Evolutionary conservation across 2,329 filamentous ascomycete species (phyloP).

Genomic region (Penicillium sp.): DNA sequence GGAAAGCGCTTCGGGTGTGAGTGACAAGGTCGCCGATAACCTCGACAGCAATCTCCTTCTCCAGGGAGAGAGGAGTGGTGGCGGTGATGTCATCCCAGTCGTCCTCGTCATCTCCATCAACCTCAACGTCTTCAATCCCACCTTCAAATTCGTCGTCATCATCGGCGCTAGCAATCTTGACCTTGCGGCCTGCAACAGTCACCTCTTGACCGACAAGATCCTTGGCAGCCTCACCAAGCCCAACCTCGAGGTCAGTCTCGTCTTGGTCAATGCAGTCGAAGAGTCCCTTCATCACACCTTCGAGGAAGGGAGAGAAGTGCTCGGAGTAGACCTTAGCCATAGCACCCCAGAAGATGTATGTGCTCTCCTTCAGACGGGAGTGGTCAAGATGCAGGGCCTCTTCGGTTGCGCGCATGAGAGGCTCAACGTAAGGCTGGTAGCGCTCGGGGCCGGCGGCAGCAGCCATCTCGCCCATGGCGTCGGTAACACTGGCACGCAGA

Average conservation of each 20-base stretch:
- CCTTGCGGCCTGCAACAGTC: constrained; percentile 72
- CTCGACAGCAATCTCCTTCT: constrained; percentile 96
- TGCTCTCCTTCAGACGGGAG: constrained; percentile 86
- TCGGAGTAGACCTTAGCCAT: constrained; percentile 90
- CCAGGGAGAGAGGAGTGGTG: constrained; percentile 81
- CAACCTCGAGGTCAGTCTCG: constrained; percentile 71
- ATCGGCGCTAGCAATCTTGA: constrained; percentile 66
- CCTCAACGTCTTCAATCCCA: constrained; percentile 58
- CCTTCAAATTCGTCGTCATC: constrained; percentile 57
- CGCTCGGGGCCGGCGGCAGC: constrained; percentile 75
- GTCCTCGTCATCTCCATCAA: constrained; percentile 67
- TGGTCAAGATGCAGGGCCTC: constrained; percentile 85
- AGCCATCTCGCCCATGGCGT: constrained; percentile 90
- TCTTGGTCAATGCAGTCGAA: constrained; percentile 84
- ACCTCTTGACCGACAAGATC: constrained; percentile 71
- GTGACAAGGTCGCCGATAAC: constrained; percentile 89
- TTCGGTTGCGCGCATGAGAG: constrained; percentile 86
- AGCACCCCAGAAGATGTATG: constrained; percentile 93
- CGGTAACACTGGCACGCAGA: constrained; percentile 80
- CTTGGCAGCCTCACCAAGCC: constrained; percentile 66
- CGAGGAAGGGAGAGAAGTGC: constrained; percentile 45
- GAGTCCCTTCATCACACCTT: constrained; percentile 50
- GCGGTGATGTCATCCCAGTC: constrained; percentile 79
- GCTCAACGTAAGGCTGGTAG: constrained; percentile 86
- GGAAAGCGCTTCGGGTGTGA: constrained; percentile 70